Evolutionary conservation across 2,329 filamentous ascomycete genomes (phyloP).

Genomic region (Hypoxylon sp.): DNA sequence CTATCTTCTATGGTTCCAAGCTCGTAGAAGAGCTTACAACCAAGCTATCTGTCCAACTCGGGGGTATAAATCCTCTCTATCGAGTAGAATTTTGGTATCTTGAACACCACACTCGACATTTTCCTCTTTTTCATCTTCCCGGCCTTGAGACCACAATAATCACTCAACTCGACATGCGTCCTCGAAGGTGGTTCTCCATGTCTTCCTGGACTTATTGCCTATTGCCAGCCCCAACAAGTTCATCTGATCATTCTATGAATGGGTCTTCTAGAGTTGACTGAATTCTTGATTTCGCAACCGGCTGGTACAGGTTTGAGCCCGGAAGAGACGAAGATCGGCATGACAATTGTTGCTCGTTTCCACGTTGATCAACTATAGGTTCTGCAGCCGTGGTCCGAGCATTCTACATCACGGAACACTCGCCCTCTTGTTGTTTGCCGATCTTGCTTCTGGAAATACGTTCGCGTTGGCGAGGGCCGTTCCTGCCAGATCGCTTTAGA

Average conservation of each 20-base stretch:
- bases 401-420: conserved; percentile 84
- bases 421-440: conserved; percentile 87
- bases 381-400: conserved; percentile 34
- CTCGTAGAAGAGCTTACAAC: conserved; percentile 1
- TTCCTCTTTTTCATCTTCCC: conserved; percentile 4
- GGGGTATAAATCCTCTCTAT: conserved; percentile 26
- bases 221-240: neutral
- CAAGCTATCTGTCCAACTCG: conserved; percentile 11
- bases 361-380: conserved; percentile 7
- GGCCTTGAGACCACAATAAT: conserved; percentile 5
- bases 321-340: conserved; percentile 12
- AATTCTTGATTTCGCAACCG: conserved; percentile 3
- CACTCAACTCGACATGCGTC: conserved; percentile 17
- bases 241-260: conserved; percentile 8
- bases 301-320: neutral
- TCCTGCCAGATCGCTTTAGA: conserved; percentile 83
- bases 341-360: conserved; percentile 4
- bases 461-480: conserved; percentile 79
- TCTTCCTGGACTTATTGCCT: conserved; percentile 2
- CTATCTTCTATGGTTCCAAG: neutral
- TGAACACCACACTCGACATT: conserved; percentile 2
- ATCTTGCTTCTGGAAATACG: conserved; percentile 86
- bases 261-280: conserved; percentile 18
- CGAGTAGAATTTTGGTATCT: conserved; percentile 29
- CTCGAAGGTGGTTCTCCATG: neutral